A percentile compares a stretch with the other conserved stretches of the same genome.
Evolutionary conservation across 2,329 filamentous ascomycete genomes (phyloP).

Genomic region (Alternaria gaisen): DNA sequence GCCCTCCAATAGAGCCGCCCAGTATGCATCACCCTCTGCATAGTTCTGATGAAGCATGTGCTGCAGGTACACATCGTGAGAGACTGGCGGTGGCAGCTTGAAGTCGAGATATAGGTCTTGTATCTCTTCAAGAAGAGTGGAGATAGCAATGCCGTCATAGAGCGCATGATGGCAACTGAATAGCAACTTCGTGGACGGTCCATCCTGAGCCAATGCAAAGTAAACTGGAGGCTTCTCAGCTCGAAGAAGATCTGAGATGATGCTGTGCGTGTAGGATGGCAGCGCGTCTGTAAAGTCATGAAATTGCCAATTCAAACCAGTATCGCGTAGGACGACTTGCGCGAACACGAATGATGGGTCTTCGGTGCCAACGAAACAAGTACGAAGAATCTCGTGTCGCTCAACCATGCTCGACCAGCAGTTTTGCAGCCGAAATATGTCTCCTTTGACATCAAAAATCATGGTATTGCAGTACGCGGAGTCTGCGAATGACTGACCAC

Average conservation of each 20-base stretch:
- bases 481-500: conserved; percentile 54
- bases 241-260: conserved; percentile 60
- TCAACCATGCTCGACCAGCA: conserved; percentile 70
- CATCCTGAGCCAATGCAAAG: conserved; percentile 38
- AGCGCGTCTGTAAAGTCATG: conserved; percentile 34
- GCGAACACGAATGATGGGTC: conserved; percentile 69
- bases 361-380: conserved; percentile 75
- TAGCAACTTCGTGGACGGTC: conserved; percentile 47
- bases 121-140: conserved; percentile 73
- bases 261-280: conserved; percentile 52
- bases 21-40: conserved; percentile 68
- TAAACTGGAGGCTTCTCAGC: conserved; percentile 47
- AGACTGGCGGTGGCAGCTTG: conserved; percentile 59
- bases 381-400: conserved; percentile 80
- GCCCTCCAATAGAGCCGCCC: conserved; percentile 65
- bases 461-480: conserved; percentile 77
- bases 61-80: conserved; percentile 71
- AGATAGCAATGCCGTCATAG: conserved; percentile 84
- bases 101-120: conserved; percentile 64
- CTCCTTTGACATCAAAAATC: conserved; percentile 66
- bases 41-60: conserved; percentile 63
- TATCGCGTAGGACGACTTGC: conserved; percentile 71
- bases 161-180: conserved; percentile 80
- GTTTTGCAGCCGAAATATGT: conserved; percentile 60
- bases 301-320: conserved; percentile 55